Evolutionary conservation across 441 rosid species (phyloP).

Genomic region (Adansonia rubrostipa): DNA sequence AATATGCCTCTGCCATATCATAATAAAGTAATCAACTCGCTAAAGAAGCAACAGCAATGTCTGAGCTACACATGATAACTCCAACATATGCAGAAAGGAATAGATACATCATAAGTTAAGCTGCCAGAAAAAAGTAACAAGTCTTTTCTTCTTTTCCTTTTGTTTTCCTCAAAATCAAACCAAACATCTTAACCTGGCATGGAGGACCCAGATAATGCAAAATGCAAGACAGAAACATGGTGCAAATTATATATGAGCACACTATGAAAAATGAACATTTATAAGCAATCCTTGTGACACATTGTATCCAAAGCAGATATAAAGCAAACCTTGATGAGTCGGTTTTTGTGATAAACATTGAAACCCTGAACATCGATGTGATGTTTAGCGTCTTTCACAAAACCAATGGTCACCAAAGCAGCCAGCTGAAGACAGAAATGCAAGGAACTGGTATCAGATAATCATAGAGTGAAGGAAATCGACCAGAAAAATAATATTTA

Average conservation of each 20-base stretch:
- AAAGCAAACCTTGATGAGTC: slow-evolving; percentile 81
- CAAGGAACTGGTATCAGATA: slow-evolving; percentile 31
- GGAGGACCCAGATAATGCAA: not conserved
- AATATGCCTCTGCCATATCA: not conserved
- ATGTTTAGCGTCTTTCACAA: slow-evolving; percentile 89
- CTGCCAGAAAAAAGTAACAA: not conserved
- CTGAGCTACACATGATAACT: not conserved
- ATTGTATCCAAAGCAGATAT: not conserved
- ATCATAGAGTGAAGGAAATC: not conserved
- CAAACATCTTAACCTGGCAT: not conserved
- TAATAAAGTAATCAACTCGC: not conserved
- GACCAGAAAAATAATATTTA: slow-evolving; percentile 6
- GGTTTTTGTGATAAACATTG: slow-evolving; percentile 93
- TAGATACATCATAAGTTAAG: not conserved
- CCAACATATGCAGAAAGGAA: not conserved
- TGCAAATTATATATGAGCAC: not conserved
- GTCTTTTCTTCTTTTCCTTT: not conserved
- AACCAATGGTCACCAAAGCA: slow-evolving; percentile 84
- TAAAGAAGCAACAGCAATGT: not conserved
- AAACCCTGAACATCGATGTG: slow-evolving; percentile 96
- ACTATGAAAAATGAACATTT: not conserved
- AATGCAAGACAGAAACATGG: not conserved
- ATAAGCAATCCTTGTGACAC: not conserved
- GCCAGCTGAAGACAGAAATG: slow-evolving; percentile 52
- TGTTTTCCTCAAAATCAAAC: not conserved